Conservation (phyloP, 2,329 filamentous ascomycete species). For the Coleophoma cylindrospora region DNA sequence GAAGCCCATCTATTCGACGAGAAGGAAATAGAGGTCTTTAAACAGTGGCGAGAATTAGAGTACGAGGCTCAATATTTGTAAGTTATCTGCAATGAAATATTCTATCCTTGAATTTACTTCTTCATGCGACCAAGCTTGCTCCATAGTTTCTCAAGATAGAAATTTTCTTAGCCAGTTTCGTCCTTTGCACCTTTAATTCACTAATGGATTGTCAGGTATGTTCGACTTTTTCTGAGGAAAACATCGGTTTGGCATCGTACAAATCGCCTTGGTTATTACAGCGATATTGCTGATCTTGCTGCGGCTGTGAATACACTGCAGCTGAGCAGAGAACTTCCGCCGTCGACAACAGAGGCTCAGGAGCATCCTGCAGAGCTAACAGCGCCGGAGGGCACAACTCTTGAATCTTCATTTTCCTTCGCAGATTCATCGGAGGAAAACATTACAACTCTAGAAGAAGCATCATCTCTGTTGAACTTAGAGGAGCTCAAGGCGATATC, state of each 20-base stretch:
- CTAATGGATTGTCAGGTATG: conserved; percentile 55
- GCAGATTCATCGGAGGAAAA: conserved; percentile 70
- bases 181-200: too few relatives aligned
- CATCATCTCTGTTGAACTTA: conserved; percentile 72
- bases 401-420: conserved; percentile 65
- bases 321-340: conserved; percentile 47
- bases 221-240: conserved; percentile 88
- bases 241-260: conserved; percentile 87
- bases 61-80: conserved; percentile 93
- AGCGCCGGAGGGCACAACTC: conserved; percentile 36
- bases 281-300: conserved; percentile 73
- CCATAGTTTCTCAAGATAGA: too few relatives aligned
- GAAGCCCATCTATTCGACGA: conserved; percentile 84
- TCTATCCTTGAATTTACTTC: too few relatives aligned
- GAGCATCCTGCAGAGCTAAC: conserved; percentile 40
- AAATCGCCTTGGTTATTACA: conserved; percentile 70
- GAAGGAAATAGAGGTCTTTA: conserved; percentile 72
- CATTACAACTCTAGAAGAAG: conserved; percentile 77
- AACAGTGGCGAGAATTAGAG: conserved; percentile 63
- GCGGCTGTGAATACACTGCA: conserved; percentile 64
- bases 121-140: too few relatives aligned
- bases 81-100: conserved; percentile 24
- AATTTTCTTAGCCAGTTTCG: too few relatives aligned
- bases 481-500: conserved; percentile 83
- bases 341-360: conserved; percentile 10